Conservation (phyloP, 2,329 filamentous ascomycete species). For the Plectosphaerella plurivora region DNA sequence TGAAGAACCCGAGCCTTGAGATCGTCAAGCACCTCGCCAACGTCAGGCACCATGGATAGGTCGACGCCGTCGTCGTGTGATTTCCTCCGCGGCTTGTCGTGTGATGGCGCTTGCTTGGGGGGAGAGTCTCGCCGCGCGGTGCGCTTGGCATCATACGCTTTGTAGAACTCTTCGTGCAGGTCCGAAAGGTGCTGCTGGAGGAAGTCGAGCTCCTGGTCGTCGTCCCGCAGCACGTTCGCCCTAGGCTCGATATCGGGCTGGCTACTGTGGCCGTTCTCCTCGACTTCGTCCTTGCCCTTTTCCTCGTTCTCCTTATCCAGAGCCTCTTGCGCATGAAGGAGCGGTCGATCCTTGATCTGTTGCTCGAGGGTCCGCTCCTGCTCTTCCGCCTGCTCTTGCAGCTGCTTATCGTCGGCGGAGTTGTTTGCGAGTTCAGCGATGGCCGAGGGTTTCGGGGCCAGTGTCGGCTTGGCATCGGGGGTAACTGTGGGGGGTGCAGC, state of each 20-base stretch:
- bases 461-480: conserved; percentile 16
- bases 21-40: conserved; percentile 75
- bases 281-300: conserved; percentile 43
- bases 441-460: conserved; percentile 34
- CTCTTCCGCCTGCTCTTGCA: conserved; percentile 72
- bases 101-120: conserved; percentile 13
- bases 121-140: conserved; percentile 27
- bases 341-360: conserved; percentile 81
- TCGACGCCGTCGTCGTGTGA: conserved; percentile 38
- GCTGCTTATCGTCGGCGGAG: conserved; percentile 60
- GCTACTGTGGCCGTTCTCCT: conserved; percentile 30
- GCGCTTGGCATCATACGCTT: conserved; percentile 66
- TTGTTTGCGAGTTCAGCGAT: conserved; percentile 75
- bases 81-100: conserved; percentile 7
- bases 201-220: conserved; percentile 76
- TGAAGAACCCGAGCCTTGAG: conserved; percentile 75
- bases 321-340: conserved; percentile 88
- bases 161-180: conserved; percentile 77
- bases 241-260: conserved; percentile 18
- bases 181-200: conserved; percentile 71
- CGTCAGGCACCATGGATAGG: conserved; percentile 67
- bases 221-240: conserved; percentile 80
- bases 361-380: conserved; percentile 85
- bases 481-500: conserved; percentile 1
- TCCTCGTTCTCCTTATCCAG: conserved; percentile 80